These are phyloP conservation scores for Didymella sp. DNA, from an alignment of 2,329 filamentous ascomycete genomes.

Conservation along the genomic window DNA sequence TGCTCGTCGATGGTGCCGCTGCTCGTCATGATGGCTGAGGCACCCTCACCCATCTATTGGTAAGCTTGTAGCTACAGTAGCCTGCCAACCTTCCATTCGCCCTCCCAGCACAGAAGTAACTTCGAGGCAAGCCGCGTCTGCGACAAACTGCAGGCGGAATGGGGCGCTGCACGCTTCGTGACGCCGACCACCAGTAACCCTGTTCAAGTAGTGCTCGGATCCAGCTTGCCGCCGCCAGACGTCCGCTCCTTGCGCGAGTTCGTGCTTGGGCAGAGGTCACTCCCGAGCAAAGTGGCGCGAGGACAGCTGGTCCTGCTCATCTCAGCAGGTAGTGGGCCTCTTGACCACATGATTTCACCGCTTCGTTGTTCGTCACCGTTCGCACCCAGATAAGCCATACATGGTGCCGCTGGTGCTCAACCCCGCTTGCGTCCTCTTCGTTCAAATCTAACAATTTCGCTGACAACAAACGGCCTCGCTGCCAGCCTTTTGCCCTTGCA, in stretches of 20 bases:
- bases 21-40: slow-evolving; percentile 1
- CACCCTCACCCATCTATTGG: slow-evolving; percentile 2
- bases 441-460: slow-evolving; percentile 12
- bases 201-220: slow-evolving; percentile 6
- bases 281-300: slow-evolving; percentile 15
- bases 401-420: slow-evolving; percentile 29
- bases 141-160: slow-evolving; percentile 13
- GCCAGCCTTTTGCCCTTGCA: slow-evolving; percentile 18
- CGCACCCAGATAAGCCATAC: slow-evolving; percentile 21
- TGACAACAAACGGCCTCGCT: slow-evolving; percentile 15
- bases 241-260: slow-evolving; percentile 16
- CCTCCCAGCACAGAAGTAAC: slow-evolving; percentile 2
- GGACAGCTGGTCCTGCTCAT: slow-evolving; percentile 23
- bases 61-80: slow-evolving; percentile 1
- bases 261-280: slow-evolving; percentile 4
- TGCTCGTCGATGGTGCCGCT: not conserved
- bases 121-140: slow-evolving; percentile 13
- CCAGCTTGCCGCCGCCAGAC: slow-evolving; percentile 18
- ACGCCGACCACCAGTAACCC: not conserved
- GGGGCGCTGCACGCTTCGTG: slow-evolving; percentile 16
- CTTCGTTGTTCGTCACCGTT: slow-evolving; percentile 24
- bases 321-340: slow-evolving; percentile 18
- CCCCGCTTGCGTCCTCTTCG: slow-evolving; percentile 20
- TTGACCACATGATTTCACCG: slow-evolving; percentile 26
- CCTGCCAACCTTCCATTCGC: slow-evolving; percentile 3